These are phyloP conservation scores for Rhizophagus sp. DNA, from an alignment of 192 early-diverging fungal species.

Conservation along the genomic window DNA sequence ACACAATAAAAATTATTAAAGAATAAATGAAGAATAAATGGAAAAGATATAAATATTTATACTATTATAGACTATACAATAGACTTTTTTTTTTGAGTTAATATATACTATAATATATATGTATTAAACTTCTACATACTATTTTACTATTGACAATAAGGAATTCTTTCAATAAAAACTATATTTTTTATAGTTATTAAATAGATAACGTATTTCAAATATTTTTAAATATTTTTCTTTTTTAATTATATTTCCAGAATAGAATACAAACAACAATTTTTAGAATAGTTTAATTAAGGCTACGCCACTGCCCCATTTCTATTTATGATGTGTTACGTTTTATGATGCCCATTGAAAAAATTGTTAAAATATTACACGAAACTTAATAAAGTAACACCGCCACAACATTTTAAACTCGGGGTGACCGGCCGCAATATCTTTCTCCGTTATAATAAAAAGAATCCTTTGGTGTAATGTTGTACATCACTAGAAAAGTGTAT, in stretches of 20 bases:
- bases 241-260: slow-evolving; percentile 6
- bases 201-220: neutral
- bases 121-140: no score
- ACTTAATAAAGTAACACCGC: slow-evolving; percentile 10
- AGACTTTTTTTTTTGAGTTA: no score
- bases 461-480: neutral
- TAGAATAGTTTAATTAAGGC: slow-evolving; percentile 1
- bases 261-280: slow-evolving; percentile 14
- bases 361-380: neutral
- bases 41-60: no score
- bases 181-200: no score
- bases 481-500: no score
- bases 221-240: neutral
- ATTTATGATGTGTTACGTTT: neutral
- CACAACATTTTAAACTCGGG: neutral
- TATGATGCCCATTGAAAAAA: neutral
- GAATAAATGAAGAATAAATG: no score
- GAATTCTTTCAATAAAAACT: no score
- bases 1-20: no score
- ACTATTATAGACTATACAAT: no score
- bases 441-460: neutral
- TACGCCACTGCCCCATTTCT: neutral
- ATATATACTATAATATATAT: no score
- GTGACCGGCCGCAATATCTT: neutral
- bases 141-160: no score